A percentile compares a stretch with the other conserved stretches of the same genome.
Conservation (phyloP, 192 early-diverging fungal species). For the Podila epigama region DNA sequence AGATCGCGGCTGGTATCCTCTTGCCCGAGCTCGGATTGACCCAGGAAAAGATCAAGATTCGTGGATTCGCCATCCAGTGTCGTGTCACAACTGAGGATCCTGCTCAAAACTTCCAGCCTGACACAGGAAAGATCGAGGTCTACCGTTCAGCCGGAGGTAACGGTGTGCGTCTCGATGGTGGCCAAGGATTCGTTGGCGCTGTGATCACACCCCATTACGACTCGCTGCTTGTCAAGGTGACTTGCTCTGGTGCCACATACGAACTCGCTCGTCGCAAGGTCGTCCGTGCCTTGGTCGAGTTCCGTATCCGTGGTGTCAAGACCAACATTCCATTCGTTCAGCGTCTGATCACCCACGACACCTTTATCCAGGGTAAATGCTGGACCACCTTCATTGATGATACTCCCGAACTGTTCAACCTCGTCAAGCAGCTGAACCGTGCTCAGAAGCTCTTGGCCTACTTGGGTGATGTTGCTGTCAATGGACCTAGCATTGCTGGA, state of each 20-base stretch:
- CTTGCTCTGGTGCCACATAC: conserved; percentile 87
- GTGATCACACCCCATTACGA: conserved; percentile 97
- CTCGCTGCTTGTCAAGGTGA: conserved; percentile 92
- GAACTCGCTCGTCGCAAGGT: conserved; percentile 91
- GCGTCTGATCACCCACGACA: conserved; percentile 82
- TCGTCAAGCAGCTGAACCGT: conserved; percentile 81
- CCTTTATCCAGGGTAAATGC: conserved; percentile 81
- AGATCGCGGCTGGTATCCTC: conserved; percentile 89
- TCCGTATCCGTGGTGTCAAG: conserved; percentile 96
- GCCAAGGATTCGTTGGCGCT: conserved; percentile 89
- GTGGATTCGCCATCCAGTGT: conserved; percentile 94
- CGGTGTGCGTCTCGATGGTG: conserved; percentile 88
- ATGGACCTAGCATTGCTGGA: conserved; percentile 91
- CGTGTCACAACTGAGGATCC: conserved; percentile 98
- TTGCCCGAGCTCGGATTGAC: conserved; percentile 80
- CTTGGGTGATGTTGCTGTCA: conserved; percentile 90
- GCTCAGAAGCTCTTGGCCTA: conserved; percentile 89
- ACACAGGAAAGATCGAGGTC: conserved; percentile 94
- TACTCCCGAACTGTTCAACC: conserved; percentile 88
- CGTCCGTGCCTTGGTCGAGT: conserved; percentile 88
- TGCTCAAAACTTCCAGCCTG: conserved; percentile 91
- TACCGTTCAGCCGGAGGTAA: conserved; percentile 91
- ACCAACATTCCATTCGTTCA: conserved; percentile 96
- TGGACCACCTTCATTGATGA: conserved; percentile 99
- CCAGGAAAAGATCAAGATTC: conserved; percentile 81